Percentiles rank a stretch among this genome's conserved stretches.
These are phyloP conservation scores for Corymbia maculata DNA, from an alignment of 345 rosid species.

Conservation along the genomic window DNA sequence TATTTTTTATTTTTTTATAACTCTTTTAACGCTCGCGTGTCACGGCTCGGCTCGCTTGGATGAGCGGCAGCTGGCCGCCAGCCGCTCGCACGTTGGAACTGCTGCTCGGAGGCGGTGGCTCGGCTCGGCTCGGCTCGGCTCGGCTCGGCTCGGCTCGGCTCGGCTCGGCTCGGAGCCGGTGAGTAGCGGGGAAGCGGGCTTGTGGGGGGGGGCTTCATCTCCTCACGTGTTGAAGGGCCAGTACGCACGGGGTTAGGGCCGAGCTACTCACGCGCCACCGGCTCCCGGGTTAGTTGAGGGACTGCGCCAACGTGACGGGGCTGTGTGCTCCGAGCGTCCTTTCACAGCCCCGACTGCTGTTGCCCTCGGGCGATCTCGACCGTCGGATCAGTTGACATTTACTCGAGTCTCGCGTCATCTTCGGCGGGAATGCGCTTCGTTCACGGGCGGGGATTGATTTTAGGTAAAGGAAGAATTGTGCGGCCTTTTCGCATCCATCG, in stretches of 20 bases:
- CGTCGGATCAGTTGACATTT: background rate
- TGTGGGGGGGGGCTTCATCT: too few species aligned
- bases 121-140: background rate
- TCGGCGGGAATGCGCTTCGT: background rate
- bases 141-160: background rate
- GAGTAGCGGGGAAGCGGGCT: background rate
- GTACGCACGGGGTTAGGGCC: slow-evolving; percentile 8
- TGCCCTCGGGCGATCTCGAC: background rate
- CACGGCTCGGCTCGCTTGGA: background rate
- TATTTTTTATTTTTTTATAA: background rate
- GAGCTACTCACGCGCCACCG: background rate
- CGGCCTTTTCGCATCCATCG: background rate
- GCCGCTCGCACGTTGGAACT: background rate
- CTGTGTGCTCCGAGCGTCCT: background rate
- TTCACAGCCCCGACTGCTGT: background rate
- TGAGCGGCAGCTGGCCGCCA: background rate
- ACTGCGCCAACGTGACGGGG: background rate
- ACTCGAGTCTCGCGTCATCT: background rate
- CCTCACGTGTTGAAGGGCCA: slow-evolving; percentile 9
- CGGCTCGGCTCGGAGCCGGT: background rate
- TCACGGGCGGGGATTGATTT: background rate
- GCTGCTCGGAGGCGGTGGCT: background rate
- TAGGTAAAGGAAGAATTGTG: background rate
- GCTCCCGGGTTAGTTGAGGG: background rate
- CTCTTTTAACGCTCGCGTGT: background rate